Evolutionary conservation across 78 protist genomes (phyloP).

Genomic region (Speleostelium caveatum): DNA sequence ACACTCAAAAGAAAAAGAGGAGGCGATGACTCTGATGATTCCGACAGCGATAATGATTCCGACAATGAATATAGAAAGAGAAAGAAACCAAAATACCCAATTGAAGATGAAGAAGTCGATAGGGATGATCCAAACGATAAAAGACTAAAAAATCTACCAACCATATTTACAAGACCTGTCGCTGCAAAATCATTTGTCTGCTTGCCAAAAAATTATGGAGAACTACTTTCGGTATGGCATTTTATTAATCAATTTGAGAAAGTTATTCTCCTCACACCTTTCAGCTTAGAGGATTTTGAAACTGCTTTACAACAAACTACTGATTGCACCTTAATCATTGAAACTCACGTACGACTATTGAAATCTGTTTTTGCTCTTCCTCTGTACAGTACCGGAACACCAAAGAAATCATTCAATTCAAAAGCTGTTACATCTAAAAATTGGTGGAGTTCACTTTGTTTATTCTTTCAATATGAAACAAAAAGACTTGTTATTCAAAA

Average conservation of each 20-base stretch:
- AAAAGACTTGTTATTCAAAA: slow-evolving; percentile 30
- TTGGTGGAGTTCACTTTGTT: slow-evolving; percentile 13
- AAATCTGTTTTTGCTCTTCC: slow-evolving; percentile 16
- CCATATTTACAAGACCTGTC: slow-evolving; percentile 17
- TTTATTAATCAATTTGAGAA: slow-evolving; percentile 65
- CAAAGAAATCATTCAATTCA: slow-evolving; percentile 40
- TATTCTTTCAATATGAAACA: slow-evolving; percentile 32
- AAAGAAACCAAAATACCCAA: slow-evolving; percentile 36
- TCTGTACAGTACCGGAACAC: slow-evolving; percentile 1
- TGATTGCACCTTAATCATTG: slow-evolving; percentile 5
- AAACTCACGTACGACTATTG: slow-evolving; percentile 36
- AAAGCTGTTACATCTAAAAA: slow-evolving; percentile 28
- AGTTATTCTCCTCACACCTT: slow-evolving; percentile 42
- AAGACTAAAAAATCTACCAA: no score
- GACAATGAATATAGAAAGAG: not conserved
- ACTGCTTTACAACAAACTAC: slow-evolving; percentile 4
- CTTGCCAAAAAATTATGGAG: slow-evolving; percentile 20
- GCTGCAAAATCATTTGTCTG: slow-evolving; percentile 39
- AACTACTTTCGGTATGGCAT: slow-evolving; percentile 52
- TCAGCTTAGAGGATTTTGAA: slow-evolving; percentile 46
- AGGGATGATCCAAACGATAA: not conserved
- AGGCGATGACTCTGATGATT: slow-evolving; percentile 1
- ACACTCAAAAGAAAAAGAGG: slow-evolving; percentile 46
- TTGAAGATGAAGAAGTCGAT: slow-evolving; percentile 16
- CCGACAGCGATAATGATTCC: not conserved